Evolutionary conservation across 805 yeast species (phyloP).

Genomic region (Suhomyces prunicola): DNA sequence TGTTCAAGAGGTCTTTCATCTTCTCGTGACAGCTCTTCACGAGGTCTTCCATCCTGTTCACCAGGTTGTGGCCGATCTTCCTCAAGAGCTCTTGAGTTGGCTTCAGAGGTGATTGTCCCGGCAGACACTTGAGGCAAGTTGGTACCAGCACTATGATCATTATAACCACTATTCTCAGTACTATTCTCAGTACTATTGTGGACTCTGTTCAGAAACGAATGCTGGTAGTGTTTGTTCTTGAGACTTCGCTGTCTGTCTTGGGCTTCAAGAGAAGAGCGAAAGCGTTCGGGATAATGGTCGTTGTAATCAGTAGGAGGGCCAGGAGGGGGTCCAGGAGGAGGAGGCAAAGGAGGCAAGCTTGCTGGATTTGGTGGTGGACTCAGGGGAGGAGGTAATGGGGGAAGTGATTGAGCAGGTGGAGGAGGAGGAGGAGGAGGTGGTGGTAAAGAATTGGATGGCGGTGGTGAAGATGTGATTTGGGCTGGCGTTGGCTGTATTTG

Average conservation of each 20-base stretch:
- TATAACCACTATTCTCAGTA: background rate
- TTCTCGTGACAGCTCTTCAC: too few relatives aligned
- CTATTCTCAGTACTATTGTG: background rate
- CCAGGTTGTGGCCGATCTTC: background rate
- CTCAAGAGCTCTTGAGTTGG: too few relatives aligned
- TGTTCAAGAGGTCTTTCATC: too few relatives aligned
- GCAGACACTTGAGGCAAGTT: too few relatives aligned
- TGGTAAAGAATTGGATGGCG: background rate
- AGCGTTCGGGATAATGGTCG: constrained; percentile 1
- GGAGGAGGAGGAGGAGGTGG: background rate
- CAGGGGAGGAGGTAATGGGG: background rate
- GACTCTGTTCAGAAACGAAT: background rate
- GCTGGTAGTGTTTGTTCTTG: background rate
- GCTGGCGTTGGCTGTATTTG: background rate
- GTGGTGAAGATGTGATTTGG: background rate
- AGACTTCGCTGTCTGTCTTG: constrained; percentile 4
- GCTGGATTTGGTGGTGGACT: background rate
- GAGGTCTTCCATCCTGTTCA: too few relatives aligned
- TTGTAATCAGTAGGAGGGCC: background rate
- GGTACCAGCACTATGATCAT: background rate
- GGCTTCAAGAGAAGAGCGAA: constrained; percentile 3
- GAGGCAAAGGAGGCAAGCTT: background rate
- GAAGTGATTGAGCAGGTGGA: background rate
- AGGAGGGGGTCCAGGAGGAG: background rate
- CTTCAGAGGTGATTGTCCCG: too few relatives aligned